These are phyloP conservation scores for Leccinum uliginosum DNA, from an alignment of 768 basidiomycete species.

Conservation along the genomic window DNA sequence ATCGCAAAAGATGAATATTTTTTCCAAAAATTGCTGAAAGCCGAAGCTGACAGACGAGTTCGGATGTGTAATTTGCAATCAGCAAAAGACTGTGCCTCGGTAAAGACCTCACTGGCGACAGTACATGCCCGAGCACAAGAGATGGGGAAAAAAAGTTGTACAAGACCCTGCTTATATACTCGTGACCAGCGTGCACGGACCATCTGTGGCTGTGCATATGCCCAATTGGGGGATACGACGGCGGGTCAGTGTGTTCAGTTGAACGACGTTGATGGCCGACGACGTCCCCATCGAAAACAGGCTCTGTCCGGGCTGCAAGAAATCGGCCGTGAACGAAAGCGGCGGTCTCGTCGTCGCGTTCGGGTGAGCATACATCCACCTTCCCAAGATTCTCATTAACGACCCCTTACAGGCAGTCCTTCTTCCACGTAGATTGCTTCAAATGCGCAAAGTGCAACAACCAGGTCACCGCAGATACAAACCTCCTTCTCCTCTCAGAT, in stretches of 20 bases:
- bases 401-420: conserved; percentile 62
- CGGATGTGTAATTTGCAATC: conserved; percentile 98
- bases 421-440: conserved; percentile 95
- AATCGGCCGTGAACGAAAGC: conserved; percentile 72
- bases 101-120: conserved; percentile 94
- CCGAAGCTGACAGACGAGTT: conserved; percentile 88
- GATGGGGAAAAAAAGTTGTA: conserved; percentile 38
- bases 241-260: background rate
- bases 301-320: conserved; percentile 78
- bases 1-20: background rate
- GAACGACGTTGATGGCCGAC: conserved; percentile 14
- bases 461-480: conserved; percentile 93
- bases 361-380: conserved; percentile 55
- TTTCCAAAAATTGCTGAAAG: conserved; percentile 90
- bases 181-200: conserved; percentile 12
- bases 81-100: conserved; percentile 95
- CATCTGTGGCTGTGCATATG: conserved; percentile 8
- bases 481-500: conserved; percentile 93
- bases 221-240: background rate
- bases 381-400: background rate
- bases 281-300: conserved; percentile 44
- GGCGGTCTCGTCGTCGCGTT: conserved; percentile 93
- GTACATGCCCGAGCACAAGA: conserved; percentile 96
- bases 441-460: conserved; percentile 94
- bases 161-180: conserved; percentile 9